A percentile compares a stretch with the other conserved stretches of the same genome.
Evolutionary conservation across 1,284 basidiomycete genomes (phyloP).

Genomic region (Leccinum olivaceoglutinosum): DNA sequence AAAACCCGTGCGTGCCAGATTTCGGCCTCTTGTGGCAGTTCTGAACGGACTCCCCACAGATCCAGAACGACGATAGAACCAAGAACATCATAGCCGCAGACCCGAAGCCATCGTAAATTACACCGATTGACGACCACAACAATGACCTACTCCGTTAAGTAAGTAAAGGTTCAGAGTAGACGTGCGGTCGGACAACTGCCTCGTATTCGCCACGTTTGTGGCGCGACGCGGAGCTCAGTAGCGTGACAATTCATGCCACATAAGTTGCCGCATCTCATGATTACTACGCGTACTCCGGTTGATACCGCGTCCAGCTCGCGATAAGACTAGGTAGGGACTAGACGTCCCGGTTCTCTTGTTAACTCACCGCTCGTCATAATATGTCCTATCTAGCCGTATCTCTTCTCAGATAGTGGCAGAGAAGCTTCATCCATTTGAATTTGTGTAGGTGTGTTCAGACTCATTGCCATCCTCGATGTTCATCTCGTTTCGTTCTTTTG

Average conservation of each 20-base stretch:
- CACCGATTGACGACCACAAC: conserved; percentile 6
- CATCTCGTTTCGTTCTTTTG: conserved; percentile 14
- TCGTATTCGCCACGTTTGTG: conserved; percentile 26
- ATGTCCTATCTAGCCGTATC: conserved; percentile 14
- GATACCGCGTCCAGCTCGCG: conserved; percentile 7
- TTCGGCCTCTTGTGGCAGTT: conserved; percentile 53
- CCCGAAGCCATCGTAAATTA: conserved; percentile 22
- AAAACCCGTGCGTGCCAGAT: conserved; percentile 46
- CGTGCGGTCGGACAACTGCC: conserved; percentile 12
- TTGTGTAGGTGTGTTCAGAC: conserved; percentile 16
- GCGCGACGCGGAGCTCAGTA: conserved; percentile 8
- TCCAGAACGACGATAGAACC: neutral
- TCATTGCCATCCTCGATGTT: conserved; percentile 25
- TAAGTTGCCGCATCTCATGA: conserved; percentile 3
- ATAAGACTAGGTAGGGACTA: conserved; percentile 16
- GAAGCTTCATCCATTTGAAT: conserved; percentile 28
- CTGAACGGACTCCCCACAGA: conserved; percentile 28
- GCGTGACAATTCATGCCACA: conserved; percentile 4
- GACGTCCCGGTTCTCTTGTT: neutral
- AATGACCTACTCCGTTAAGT: conserved; percentile 6
- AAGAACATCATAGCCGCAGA: conserved; percentile 16
- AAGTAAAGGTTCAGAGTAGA: conserved; percentile 7
- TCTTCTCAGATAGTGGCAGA: conserved; percentile 16
- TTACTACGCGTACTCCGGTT: conserved; percentile 1
- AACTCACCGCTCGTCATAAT: neutral